These are phyloP conservation scores for Lachnellula occidentalis DNA, from an alignment of 2,329 filamentous ascomycete genomes.

Conservation along the genomic window DNA sequence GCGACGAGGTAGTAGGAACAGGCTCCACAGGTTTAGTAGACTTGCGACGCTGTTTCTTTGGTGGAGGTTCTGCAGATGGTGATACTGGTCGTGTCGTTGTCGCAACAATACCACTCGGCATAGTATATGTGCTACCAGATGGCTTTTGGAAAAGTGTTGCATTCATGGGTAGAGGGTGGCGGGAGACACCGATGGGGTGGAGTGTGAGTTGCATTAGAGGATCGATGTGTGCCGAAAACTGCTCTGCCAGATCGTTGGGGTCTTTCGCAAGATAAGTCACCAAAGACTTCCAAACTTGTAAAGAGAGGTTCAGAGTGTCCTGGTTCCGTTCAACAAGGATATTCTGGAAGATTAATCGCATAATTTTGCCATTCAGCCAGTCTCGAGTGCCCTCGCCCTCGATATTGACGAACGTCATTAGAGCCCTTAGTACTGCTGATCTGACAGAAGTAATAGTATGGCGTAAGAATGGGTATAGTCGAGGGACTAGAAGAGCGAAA, in stretches of 20 bases:
- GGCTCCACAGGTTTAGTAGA: slow-evolving; percentile 75
- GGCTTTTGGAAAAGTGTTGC: slow-evolving; percentile 84
- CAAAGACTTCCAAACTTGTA: slow-evolving; percentile 81
- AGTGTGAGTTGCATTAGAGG: slow-evolving; percentile 80
- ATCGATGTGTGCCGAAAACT: slow-evolving; percentile 70
- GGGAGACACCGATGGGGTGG: slow-evolving; percentile 86
- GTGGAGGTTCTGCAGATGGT: slow-evolving; percentile 51
- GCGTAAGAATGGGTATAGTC: slow-evolving; percentile 90
- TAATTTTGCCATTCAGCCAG: slow-evolving; percentile 86
- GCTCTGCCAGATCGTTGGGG: slow-evolving; percentile 59
- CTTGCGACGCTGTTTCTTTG: slow-evolving; percentile 73
- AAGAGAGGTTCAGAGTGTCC: slow-evolving; percentile 72
- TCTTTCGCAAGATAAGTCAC: slow-evolving; percentile 61
- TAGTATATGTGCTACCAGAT: slow-evolving; percentile 77
- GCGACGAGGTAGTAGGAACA: slow-evolving; percentile 58
- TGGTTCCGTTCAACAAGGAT: slow-evolving; percentile 88
- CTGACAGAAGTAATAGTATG: slow-evolving; percentile 97
- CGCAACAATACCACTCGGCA: slow-evolving; percentile 40
- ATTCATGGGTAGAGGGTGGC: slow-evolving; percentile 91
- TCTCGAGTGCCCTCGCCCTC: slow-evolving; percentile 73
- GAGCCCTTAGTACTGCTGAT: slow-evolving; percentile 83
- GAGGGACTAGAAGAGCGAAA: slow-evolving; percentile 85
- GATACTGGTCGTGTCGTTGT: slow-evolving; percentile 36
- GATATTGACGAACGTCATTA: slow-evolving; percentile 88
- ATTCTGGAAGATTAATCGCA: slow-evolving; percentile 91